Evolutionary conservation across 73 alveolate genomes (phyloP), one percentile per base, ranked within the genome.

Genomic region (Stentor coeruleus): DNA sequence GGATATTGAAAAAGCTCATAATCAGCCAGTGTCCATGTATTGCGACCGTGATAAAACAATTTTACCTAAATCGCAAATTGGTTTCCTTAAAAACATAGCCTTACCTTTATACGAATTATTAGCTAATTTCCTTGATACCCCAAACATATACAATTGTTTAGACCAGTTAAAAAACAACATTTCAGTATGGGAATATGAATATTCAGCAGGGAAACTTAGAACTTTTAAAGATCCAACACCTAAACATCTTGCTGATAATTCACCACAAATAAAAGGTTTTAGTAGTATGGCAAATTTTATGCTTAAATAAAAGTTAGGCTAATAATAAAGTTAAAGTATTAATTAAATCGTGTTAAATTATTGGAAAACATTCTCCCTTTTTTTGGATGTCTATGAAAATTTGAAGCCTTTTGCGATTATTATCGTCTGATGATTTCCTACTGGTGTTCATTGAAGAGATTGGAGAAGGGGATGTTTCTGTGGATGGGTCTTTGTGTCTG

Each of bases 401-500:
- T n/a, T n/a, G n/a, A n/a, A n/a, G n/a, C n/a, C n/a, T n/a, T n/a
- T n/a, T n/a, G n/a, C n/a, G n/a, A n/a, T n/a, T n/a, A n/a, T n/a
- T n/a, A n/a, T n/a, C n/a, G n/a, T n/a, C n/a, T n/a, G n/a, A n/a
- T n/a, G n/a, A n/a, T n/a, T n/a, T n/a, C n/a, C n/a, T n/a, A n/a
- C n/a, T n/a, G n/a, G n/a, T n/a, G n/a, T n/a, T n/a, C n/a, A n/a
- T n/a, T n/a, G n/a, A n/a, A n/a, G n/a, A n/a, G n/a, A n/a, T n/a
- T n/a, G n/a, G n/a, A n/a, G n/a, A n/a, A n/a, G n/a, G n/a, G n/a
- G n/a, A n/a, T n/a, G n/a, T n/a, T n/a, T n/a, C n/a, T n/a, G n/a
- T n/a, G n/a, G n/a, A n/a, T 55, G 72, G 72, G n/a, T 15, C 15
- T 15, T 74, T 85, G 84, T 91, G 97, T 41, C 82, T 88, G 82